Evolutionary conservation across 352 stramenopile species (phyloP), one percentile per base, ranked within the genome.

Genomic region (Phytopythium chamaehyphon): DNA sequence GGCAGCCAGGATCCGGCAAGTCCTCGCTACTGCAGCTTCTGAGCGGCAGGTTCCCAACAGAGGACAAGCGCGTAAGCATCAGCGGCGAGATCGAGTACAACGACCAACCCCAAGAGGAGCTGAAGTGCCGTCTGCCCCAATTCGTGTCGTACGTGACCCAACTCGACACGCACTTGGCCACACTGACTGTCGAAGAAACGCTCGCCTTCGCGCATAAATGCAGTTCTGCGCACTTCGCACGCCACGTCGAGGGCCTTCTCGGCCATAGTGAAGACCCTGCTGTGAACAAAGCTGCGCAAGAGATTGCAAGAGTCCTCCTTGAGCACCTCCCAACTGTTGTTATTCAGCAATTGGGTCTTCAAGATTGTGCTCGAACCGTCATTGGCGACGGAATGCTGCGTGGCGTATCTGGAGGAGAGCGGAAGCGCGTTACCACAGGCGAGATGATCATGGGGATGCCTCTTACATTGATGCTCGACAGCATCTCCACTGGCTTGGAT

Each of bases 171-270:
- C 70, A 80, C 43, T 69, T 71, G 26, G 54, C 69, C 16, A 67
- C 56, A 14, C 61, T 82, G 2, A 83, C 71, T 4, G 71, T 83
- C 9, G 61, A 64, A 40, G 71, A 98, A 61, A 98, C 90, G 8
- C 80, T 98, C 26, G 66, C 67, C 26, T 98, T 98, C 62, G 80
- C 93, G 6, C 94, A 93, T 57, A 84, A 92, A 47, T 96, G 79
- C 57, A 83, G 76, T 36, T 73, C 59, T 10, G 43, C 54, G 18
- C 53, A 69, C 42, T 66, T 79, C 33, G 36, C 51, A 1, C 57
- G 69, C 23, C 47, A 55, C 66, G 59, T 77, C 3, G 72, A 66
- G 16, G 61, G 82, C 11, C 28, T 76, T 59, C 61, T 95, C 37
- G 61, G 47, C 35, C 42, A 47, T 28, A 42, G 36, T 16, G 6